phyloP scores from a whole-genome alignment of 1,284 basidiomycete species.

The Xanthoconium separans region DNA sequence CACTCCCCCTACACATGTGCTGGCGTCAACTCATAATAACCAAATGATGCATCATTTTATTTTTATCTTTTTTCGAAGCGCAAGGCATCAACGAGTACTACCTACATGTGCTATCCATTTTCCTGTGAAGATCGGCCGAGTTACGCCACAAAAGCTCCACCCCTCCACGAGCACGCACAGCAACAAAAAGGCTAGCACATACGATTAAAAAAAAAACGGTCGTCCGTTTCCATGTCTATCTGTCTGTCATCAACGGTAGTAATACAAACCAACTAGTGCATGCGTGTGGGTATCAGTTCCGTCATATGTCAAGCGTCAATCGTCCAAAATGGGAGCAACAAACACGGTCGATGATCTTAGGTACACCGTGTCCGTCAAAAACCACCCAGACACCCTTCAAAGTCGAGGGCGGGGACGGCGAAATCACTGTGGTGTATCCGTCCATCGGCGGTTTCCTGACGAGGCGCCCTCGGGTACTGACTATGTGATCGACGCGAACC shows the following conservation, averaged over 20 bases:
- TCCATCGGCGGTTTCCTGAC: conserved; percentile 22
- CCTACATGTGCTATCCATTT: conserved; percentile 1
- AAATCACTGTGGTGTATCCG: conserved; percentile 31
- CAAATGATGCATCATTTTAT: too few species aligned
- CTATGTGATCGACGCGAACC: conserved; percentile 16
- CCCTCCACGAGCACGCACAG: not conserved
- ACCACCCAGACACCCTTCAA: conserved; percentile 48
- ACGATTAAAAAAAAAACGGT: not conserved
- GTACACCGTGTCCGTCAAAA: conserved; percentile 34
- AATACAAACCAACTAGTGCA: conserved; percentile 22
- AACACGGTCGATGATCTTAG: not conserved
- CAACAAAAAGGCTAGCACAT: not conserved
- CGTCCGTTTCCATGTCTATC: conserved; percentile 19
- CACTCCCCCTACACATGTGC: not conserved
- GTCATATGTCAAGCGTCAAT: conserved; percentile 8
- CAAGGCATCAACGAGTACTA: not conserved
- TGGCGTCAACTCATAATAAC: too few species aligned
- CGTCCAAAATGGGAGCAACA: not conserved
- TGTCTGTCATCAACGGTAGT: conserved; percentile 18
- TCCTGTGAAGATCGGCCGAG: conserved; percentile 3
- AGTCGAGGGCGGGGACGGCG: conserved; percentile 28
- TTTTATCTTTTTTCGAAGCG: not conserved
- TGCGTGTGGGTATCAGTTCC: conserved; percentile 31
- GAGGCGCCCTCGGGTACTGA: conserved; percentile 9
- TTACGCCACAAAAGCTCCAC: not conserved